Conservation (phyloP, 139 green algal genomes). For the Auxenochlorella protothecoides region DNA sequence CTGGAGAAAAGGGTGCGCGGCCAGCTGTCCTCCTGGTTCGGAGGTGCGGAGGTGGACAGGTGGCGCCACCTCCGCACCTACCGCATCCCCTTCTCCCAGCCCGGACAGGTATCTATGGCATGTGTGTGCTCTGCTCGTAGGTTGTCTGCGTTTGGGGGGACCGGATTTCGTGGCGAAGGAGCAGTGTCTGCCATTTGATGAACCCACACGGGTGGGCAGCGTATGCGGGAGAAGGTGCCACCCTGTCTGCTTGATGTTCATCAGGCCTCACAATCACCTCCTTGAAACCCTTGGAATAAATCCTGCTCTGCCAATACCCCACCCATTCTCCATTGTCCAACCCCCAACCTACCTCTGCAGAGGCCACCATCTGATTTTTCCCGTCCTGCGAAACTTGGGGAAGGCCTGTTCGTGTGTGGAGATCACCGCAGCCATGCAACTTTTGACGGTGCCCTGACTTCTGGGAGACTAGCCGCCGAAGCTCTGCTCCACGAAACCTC, state of each 20-base stretch:
- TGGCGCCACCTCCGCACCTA: conserved; percentile 85
- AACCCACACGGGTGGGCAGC: too few relatives aligned
- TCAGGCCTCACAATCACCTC: too few relatives aligned
- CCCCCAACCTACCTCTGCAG: conserved; percentile 17
- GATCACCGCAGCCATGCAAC: conserved; percentile 86
- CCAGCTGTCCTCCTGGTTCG: conserved; percentile 83
- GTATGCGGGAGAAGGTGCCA: too few relatives aligned
- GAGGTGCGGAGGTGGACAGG: conserved; percentile 31
- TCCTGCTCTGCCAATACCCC: too few relatives aligned
- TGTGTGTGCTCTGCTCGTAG: not conserved
- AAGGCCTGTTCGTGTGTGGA: conserved; percentile 66
- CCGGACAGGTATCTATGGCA: conserved; percentile 48
- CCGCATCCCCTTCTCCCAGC: conserved; percentile 91
- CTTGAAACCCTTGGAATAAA: too few relatives aligned
- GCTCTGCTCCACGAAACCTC: conserved; percentile 32
- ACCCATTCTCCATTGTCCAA: not conserved
- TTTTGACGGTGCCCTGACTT: conserved; percentile 75
- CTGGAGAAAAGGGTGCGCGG: conserved; percentile 48
- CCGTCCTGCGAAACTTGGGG: conserved; percentile 47
- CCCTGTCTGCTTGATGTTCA: too few relatives aligned
- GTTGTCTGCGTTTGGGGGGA: not conserved
- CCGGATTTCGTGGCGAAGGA: too few relatives aligned
- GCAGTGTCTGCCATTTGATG: too few relatives aligned
- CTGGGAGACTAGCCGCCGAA: conserved; percentile 65
- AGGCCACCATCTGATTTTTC: conserved; percentile 64